phyloP scores from a whole-genome alignment of 345 rosid genomes.

The Eucalyptus guilfoylei region DNA sequence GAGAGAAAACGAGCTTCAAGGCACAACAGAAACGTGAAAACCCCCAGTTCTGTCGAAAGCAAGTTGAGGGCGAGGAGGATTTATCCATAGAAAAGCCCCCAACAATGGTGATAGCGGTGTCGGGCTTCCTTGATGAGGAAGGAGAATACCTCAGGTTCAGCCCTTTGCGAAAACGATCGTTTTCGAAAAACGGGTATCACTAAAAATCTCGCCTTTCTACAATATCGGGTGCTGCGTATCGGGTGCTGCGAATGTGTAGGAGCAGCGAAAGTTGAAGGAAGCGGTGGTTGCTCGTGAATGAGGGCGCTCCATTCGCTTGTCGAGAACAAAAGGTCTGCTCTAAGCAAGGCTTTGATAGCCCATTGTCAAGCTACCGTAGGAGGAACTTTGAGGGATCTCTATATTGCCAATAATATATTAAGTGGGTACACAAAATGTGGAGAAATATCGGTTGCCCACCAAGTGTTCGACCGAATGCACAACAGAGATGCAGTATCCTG shows the following conservation, averaged over 20 bases:
- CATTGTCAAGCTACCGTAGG: conserved; percentile 35
- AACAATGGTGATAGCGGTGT: background rate
- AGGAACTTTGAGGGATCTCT: conserved; percentile 32
- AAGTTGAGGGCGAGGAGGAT: background rate
- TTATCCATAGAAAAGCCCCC: background rate
- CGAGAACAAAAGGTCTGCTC: conserved; percentile 5
- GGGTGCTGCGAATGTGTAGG: background rate
- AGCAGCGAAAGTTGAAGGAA: background rate
- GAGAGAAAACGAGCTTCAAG: background rate
- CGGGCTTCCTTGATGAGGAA: background rate
- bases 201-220: background rate
- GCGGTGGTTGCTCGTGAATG: conserved; percentile 6
- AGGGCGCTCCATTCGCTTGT: conserved; percentile 12
- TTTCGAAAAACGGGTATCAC: background rate
- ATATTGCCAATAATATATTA: conserved; percentile 41
- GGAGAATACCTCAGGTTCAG: background rate
- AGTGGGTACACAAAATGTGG: conserved; percentile 9
- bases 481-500: conserved; percentile 51
- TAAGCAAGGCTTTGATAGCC: conserved; percentile 15
- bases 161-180: background rate
- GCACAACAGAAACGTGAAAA: background rate
- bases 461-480: conserved; percentile 49
- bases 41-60: background rate
- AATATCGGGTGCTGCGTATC: background rate
- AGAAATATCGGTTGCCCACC: conserved; percentile 16